Conservation (phyloP, 129 eudicot genomes). For the Helichrysum umbraculigerum region DNA sequence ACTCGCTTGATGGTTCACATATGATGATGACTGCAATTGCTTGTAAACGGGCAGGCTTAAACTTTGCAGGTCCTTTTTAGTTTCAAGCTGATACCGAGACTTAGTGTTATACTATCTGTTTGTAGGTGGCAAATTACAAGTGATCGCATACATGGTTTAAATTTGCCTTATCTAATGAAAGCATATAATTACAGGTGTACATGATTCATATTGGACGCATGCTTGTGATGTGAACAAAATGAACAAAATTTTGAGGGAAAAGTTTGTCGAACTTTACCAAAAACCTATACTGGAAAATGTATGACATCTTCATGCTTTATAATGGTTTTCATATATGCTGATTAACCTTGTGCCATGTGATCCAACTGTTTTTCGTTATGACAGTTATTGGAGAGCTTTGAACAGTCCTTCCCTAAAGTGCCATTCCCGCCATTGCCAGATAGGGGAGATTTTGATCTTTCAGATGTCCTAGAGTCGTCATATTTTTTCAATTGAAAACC, state of each 20-base stretch:
- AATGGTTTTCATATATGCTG: background rate
- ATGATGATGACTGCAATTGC: constrained; percentile 99
- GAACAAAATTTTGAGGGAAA: constrained; percentile 84
- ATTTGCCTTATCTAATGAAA: background rate
- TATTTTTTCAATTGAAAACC: constrained; percentile 80
- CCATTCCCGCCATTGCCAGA: constrained; percentile 89
- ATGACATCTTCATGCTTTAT: constrained; percentile 21
- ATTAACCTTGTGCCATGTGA: constrained; percentile 1
- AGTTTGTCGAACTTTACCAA: constrained; percentile 92
- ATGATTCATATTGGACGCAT: constrained; percentile 99
- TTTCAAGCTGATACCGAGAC: background rate
- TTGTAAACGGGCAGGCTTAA: constrained; percentile 80
- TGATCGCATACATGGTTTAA: background rate
- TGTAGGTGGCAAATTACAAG: background rate
- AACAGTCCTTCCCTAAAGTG: constrained; percentile 63
- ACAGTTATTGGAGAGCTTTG: constrained; percentile 85
- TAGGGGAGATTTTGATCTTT: constrained; percentile 86
- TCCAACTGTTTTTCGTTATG: constrained; percentile 6
- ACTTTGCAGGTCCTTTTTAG: constrained; percentile 66
- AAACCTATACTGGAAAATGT: constrained; percentile 80
- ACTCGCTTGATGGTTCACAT: constrained; percentile 95
- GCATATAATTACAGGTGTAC: constrained; percentile 65
- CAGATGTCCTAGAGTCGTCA: constrained; percentile 71
- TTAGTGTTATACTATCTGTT: background rate
- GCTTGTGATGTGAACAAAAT: constrained; percentile 87